Evolutionary conservation across 345 rosid genomes (phyloP), one percentile per base, ranked within the genome.

Genomic region (Moricandia moricandioides): DNA sequence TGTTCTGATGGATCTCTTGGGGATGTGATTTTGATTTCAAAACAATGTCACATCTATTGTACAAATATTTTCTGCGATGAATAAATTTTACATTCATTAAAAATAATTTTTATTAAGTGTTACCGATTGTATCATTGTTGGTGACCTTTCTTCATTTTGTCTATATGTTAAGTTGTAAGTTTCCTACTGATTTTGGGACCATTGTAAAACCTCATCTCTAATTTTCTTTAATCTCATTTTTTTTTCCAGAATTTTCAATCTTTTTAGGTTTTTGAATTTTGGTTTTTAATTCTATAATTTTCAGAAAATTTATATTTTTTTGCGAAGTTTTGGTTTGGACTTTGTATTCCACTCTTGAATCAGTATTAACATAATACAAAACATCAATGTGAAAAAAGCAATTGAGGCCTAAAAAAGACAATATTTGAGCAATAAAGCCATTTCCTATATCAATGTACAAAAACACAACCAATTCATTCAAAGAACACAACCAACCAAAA

Each of bases 401-500:
- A 7, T 13, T 27, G 7, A 49, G 33, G 58, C 49, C 24, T 13
- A 55, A 21, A 3, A 3, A 31, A 4, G 7, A 60, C 37, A 62
- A 49, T 9, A 51, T 51, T 51, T 45, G 37, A 62, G 55, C 7
- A 30, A 34, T 63, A 31, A 40, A 43, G 59, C 34, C 14, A 67
- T 34, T 59, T 21, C 4, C 1, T 37, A 73, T 35, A 14, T 51
- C 31, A 34, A 8, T 67, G 29, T 60, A 75, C 79, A 75, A 60
- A 18, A 34, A 26, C 71, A 60, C 62, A 75, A 61, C 60, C 40
- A 57, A 34, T 4, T 40, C 58, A 60, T 11, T 33, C 14, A 18
- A 60, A 75, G 8, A 49, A 60, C 67, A 67, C 68, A 67, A 60
- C 33, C 40, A 60, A 59, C 0, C 0, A 66, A 66, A 58, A 67